A percentile compares a stretch with the other conserved stretches of the same genome.
Conservation (phyloP, 495 filamentous ascomycete genomes). For the Aspergillus cristatus region DNA sequence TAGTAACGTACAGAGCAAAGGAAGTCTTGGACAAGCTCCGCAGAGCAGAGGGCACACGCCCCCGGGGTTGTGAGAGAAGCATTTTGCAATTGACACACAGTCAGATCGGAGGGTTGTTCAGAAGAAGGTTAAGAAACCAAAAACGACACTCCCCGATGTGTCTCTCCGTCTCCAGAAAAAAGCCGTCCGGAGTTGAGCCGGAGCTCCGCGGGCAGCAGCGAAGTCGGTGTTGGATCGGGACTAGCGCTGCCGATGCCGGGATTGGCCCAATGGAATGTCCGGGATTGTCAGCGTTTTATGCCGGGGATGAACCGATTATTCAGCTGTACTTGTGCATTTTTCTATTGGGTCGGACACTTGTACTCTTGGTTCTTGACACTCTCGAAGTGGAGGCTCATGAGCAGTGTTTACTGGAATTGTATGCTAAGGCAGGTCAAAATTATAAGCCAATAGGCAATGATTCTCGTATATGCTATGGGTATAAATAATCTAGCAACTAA, state of each 20-base stretch:
- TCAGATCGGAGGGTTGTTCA: slow-evolving; percentile 2
- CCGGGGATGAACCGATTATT: neutral
- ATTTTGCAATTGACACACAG: slow-evolving; percentile 14
- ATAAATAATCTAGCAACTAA: no score
- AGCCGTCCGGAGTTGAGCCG: neutral
- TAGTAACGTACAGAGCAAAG: neutral
- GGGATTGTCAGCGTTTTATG: slow-evolving; percentile 12
- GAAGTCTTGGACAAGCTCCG: slow-evolving; percentile 20
- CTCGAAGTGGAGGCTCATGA: neutral
- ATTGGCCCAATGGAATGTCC: slow-evolving; percentile 16
- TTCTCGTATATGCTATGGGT: no score
- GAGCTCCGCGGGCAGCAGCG: slow-evolving; percentile 9
- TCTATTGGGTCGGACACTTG: no score
- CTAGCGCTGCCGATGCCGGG: slow-evolving; percentile 12
- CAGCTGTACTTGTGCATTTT: neutral
- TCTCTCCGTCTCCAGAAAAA: no score
- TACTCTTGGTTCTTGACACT: no score
- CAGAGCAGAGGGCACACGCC: slow-evolving; percentile 34
- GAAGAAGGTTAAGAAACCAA: slow-evolving; percentile 2
- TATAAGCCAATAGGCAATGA: no score
- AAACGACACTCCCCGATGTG: slow-evolving; percentile 5
- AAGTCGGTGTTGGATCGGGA: slow-evolving; percentile 20
- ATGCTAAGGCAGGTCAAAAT: no score
- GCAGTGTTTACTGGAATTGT: no score
- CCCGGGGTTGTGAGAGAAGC: slow-evolving; percentile 33